phyloP scores from a whole-genome alignment of 495 filamentous ascomycete species.

The Bombardia bombarda region DNA sequence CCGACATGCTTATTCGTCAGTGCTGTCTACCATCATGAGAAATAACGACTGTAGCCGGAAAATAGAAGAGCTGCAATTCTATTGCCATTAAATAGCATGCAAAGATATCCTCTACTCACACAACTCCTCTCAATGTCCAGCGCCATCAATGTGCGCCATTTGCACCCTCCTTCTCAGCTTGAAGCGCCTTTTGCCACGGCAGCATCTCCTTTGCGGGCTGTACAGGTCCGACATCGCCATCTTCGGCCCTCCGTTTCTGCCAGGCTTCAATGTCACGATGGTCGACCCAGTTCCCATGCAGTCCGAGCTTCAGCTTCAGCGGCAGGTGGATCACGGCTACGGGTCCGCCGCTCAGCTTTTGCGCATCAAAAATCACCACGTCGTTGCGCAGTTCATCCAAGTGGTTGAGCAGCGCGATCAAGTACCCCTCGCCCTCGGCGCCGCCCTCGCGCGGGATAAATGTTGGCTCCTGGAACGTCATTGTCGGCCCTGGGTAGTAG shows the following conservation, averaged over 20 bases:
- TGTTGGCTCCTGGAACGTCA: slow-evolving; percentile 50
- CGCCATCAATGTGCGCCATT: neutral
- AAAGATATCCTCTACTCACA: no score
- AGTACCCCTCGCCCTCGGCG: slow-evolving; percentile 47
- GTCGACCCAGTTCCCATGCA: slow-evolving; percentile 44
- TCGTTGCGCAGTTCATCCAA: slow-evolving; percentile 42
- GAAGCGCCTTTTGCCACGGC: slow-evolving; percentile 31
- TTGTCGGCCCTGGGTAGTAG: slow-evolving; percentile 41
- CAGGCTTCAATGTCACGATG: slow-evolving; percentile 36
- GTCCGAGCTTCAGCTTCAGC: slow-evolving; percentile 32
- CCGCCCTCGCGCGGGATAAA: slow-evolving; percentile 42
- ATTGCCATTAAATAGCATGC: no score
- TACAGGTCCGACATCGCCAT: slow-evolving; percentile 33
- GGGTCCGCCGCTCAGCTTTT: slow-evolving; percentile 33
- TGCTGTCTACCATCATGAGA: no score
- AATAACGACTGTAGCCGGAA: no score
- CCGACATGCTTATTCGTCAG: no score
- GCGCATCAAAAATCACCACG: slow-evolving; percentile 42
- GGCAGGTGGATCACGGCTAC: slow-evolving; percentile 40
- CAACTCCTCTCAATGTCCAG: neutral
- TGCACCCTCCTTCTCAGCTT: neutral
- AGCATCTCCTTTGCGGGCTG: slow-evolving; percentile 30
- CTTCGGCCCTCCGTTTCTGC: slow-evolving; percentile 23
- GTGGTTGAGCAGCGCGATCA: slow-evolving; percentile 48
- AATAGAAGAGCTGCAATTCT: no score